Evolutionary conservation across 2,329 filamentous ascomycete genomes (phyloP), one percentile per base, ranked within the genome.

Genomic region (Epichloe typhina): DNA sequence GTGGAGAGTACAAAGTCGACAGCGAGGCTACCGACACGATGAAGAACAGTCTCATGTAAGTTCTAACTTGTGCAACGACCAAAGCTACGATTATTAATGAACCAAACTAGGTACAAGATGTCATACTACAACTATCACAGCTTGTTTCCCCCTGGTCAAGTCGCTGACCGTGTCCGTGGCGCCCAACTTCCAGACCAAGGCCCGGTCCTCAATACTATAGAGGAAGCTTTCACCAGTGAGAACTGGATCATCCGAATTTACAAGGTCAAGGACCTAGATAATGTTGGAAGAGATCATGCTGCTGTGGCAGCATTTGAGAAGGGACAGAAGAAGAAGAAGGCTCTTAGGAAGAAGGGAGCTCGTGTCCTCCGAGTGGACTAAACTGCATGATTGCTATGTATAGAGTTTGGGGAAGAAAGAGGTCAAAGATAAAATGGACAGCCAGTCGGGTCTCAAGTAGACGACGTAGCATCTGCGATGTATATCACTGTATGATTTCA

Each of bases 161-260:
- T 88, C 37, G 74, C 82, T 59, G 93, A 98, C 66, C 85, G 93
- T 59, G 93, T 98, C 56, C 89, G 93, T 64, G 82, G 83, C 57
- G 78, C 80, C 38, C 80, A 79, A 54, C 73, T 97, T 48, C 94
- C 93, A n/a, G 81, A 88, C 12, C 77, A 89, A 58, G 84, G 88
- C 1, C 93, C 93, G 8, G 79, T 86, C 54, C 83, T 98, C 53
- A 88, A 85, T 69, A 93, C 85, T 4, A 71, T 98, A 45, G 93
- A 98, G 66, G 93, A 98, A 72, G 93, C 93, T 9, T 98, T 95
- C 68, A 98, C 94, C 50, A 95, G 88, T 63, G 93, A 98, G 76
- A 98, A 98, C 78, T 98, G 93, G 93, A 98, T 98, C 68, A 97
- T 98, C 66, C 81, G 93, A 57, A 96, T 98, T 64, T 98, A 96